phyloP scores from a whole-genome alignment of 345 rosid species.

The Moringa oleifera region DNA sequence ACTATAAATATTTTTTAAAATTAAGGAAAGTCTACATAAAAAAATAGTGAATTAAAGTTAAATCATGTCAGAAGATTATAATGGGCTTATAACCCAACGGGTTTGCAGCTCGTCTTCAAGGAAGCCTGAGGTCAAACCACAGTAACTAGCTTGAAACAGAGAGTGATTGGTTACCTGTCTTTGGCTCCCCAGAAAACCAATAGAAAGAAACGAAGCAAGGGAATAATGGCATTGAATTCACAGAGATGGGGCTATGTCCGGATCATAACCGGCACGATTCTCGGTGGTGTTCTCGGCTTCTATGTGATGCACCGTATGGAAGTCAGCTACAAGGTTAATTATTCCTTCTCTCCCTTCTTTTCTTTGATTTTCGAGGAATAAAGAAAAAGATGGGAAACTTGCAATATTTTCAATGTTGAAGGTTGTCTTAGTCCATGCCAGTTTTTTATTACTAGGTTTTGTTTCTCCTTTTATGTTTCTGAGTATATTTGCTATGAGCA shows the following conservation, averaged over 20 bases:
- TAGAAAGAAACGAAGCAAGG: neutral
- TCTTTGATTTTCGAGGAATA: conserved; percentile 8
- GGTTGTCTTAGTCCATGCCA: neutral
- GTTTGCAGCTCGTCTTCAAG: too few species aligned
- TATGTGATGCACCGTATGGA: conserved; percentile 85
- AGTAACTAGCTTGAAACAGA: too few species aligned
- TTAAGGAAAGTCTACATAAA: too few species aligned
- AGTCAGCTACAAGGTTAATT: conserved; percentile 58
- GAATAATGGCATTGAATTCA: conserved; percentile 47
- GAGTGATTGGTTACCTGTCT: neutral
- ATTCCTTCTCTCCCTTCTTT: neutral
- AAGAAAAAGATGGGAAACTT: conserved; percentile 8
- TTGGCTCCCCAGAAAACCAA: neutral
- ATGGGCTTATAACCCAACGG: too few species aligned
- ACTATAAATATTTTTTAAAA: too few species aligned
- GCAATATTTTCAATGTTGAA: neutral
- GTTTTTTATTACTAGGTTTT: neutral
- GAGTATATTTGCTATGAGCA: neutral
- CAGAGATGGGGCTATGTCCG: conserved; percentile 62
- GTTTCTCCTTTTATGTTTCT: neutral
- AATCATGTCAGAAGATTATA: too few species aligned
- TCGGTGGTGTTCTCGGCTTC: conserved; percentile 76
- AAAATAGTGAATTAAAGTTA: too few species aligned
- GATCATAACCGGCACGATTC: conserved; percentile 72
- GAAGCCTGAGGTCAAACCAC: too few species aligned